phyloP scores from a whole-genome alignment of 2,329 filamentous ascomycete species.

The Pseudogymnoascus sp. region DNA sequence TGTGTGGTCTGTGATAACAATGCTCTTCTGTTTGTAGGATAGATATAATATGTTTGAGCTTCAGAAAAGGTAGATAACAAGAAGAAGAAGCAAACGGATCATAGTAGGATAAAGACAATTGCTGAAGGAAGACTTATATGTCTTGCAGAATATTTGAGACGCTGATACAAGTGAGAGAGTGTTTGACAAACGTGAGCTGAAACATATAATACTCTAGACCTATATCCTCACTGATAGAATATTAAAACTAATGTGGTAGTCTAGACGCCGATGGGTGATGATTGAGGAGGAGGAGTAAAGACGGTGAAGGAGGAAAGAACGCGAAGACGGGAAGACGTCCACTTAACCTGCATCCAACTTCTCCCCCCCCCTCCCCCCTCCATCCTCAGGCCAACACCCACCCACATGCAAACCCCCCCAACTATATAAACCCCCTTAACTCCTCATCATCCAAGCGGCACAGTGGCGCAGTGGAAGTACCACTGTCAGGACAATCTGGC shows the following conservation, averaged over 20 bases:
- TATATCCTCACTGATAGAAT: neutral
- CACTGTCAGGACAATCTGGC: neutral
- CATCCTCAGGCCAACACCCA: neutral
- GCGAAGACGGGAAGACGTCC: neutral
- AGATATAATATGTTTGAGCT: neutral
- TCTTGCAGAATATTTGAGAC: neutral
- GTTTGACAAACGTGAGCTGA: neutral
- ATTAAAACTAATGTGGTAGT: neutral
- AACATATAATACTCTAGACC: neutral
- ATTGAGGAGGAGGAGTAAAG: neutral
- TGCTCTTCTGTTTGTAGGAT: neutral
- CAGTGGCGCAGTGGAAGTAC: neutral
- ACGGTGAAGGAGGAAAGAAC: neutral
- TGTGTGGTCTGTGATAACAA: conserved; percentile 45
- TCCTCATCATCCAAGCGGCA: neutral
- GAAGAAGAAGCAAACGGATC: neutral
- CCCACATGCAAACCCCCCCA: neutral
- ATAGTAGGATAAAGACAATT: neutral
- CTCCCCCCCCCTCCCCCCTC: neutral
- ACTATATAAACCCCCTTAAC: neutral
- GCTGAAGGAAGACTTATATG: neutral
- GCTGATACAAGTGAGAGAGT: neutral
- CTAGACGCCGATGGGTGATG: neutral
- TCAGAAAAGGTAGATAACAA: neutral
- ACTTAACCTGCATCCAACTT: neutral